These are phyloP conservation scores for Phytophthora cactorum DNA, from an alignment of 352 stramenopile species.

Conservation along the genomic window DNA sequence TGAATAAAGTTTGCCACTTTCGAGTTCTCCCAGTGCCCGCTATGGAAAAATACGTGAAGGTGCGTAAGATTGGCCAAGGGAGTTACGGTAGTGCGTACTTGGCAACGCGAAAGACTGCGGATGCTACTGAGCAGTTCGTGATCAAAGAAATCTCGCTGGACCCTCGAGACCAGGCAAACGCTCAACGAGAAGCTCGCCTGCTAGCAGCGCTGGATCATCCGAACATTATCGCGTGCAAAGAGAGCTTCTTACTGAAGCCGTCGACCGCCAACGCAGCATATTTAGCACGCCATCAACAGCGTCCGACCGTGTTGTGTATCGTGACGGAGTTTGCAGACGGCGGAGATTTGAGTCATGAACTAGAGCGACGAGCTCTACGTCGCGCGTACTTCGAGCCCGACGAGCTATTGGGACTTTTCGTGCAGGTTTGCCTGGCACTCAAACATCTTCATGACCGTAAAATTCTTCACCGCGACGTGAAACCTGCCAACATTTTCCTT, in stretches of 20 bases:
- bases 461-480: constrained; percentile 90
- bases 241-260: constrained; percentile 67
- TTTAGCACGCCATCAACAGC: constrained; percentile 6
- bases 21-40: neutral
- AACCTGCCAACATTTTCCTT: constrained; percentile 90
- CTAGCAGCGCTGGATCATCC: constrained; percentile 78
- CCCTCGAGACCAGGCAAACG: constrained; percentile 61
- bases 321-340: constrained; percentile 86
- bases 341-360: constrained; percentile 67
- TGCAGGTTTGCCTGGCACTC: constrained; percentile 77
- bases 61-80: constrained; percentile 78
- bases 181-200: constrained; percentile 71
- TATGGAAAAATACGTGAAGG: constrained; percentile 85
- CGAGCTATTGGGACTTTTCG: constrained; percentile 62
- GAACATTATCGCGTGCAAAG: constrained; percentile 85
- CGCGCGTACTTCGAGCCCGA: constrained; percentile 37
- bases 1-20: constrained; percentile 4
- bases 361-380: constrained; percentile 42
- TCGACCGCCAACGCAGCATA: neutral
- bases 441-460: constrained; percentile 86
- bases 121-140: constrained; percentile 44
- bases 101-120: constrained; percentile 45
- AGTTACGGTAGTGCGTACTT: constrained; percentile 78
- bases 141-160: constrained; percentile 83
- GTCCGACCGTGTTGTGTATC: constrained; percentile 68